Evolutionary conservation across 495 filamentous ascomycete species (phyloP).

Genomic region (Lasiosphaeria hispida): DNA sequence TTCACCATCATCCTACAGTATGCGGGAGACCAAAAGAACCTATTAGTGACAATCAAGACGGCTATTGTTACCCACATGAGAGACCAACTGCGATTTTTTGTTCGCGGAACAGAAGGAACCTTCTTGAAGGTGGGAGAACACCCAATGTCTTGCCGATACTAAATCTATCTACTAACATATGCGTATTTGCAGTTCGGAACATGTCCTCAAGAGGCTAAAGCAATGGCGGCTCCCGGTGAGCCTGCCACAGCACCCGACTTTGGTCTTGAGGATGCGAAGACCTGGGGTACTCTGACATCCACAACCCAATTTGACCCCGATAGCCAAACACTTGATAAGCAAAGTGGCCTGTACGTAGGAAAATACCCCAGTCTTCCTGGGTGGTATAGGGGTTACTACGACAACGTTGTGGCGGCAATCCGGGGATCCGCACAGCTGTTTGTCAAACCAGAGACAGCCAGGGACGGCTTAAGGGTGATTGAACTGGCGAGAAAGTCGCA

Average conservation of each 20-base stretch:
- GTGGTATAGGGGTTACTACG: constrained; percentile 64
- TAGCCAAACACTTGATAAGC: constrained; percentile 22
- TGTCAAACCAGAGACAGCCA: constrained; percentile 60
- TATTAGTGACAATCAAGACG: constrained; percentile 46
- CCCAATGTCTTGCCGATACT: no score
- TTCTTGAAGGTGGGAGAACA: constrained; percentile 52
- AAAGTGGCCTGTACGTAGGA: constrained; percentile 27
- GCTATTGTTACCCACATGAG: constrained; percentile 61
- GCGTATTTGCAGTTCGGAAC: constrained; percentile 47
- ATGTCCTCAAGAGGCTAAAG: constrained; percentile 66
- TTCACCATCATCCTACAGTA: constrained; percentile 41
- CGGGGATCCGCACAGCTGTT: constrained; percentile 39
- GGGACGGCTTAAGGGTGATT: constrained; percentile 62
- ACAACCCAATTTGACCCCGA: constrained; percentile 23
- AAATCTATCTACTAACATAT: no score
- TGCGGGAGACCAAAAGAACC: constrained; percentile 26
- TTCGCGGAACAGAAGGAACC: constrained; percentile 65
- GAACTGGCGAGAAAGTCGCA: constrained; percentile 58
- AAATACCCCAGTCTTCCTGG: constrained; percentile 41
- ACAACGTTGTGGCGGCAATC: constrained; percentile 53
- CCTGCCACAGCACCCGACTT: constrained; percentile 38
- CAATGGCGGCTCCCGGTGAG: constrained; percentile 53
- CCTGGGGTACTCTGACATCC: constrained; percentile 36
- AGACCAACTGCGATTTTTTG: constrained; percentile 65
- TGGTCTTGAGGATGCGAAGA: constrained; percentile 52